phyloP scores from a whole-genome alignment of 2,329 filamentous ascomycete species.

The Arthrinium puccinioides region DNA sequence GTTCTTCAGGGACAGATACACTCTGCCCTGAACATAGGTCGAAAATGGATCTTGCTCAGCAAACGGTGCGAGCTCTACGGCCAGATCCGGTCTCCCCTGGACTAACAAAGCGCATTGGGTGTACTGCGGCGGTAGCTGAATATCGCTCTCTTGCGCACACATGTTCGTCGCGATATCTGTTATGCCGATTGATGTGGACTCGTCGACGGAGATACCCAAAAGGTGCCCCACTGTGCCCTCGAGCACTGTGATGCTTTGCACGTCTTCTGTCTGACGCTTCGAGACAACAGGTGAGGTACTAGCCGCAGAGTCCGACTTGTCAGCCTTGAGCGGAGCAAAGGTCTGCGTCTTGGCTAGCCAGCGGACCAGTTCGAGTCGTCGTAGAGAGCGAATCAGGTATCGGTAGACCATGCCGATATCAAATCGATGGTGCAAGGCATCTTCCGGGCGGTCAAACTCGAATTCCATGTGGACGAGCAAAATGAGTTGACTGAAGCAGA shows the following conservation, averaged over 20 bases:
- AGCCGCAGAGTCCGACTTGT: conserved; percentile 27
- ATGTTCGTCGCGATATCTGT: conserved; percentile 61
- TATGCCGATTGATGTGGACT: conserved; percentile 46
- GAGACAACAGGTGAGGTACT: conserved; percentile 21
- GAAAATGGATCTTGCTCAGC: conserved; percentile 52
- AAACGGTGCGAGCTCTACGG: conserved; percentile 49
- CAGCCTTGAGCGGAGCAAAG: conserved; percentile 37
- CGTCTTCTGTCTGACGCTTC: conserved; percentile 38
- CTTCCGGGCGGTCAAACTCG: conserved; percentile 67
- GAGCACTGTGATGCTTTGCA: conserved; percentile 47
- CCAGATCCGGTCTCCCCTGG: conserved; percentile 51
- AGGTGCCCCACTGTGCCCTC: conserved; percentile 57
- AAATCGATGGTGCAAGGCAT: conserved; percentile 51
- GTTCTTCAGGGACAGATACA: conserved; percentile 67
- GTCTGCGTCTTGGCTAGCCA: conserved; percentile 60
- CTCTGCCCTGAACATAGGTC: conserved; percentile 79
- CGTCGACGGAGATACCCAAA: conserved; percentile 49
- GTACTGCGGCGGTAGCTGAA: conserved; percentile 53
- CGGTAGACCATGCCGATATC: conserved; percentile 65
- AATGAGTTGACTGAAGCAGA: conserved; percentile 76
- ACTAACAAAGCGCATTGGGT: conserved; percentile 58
- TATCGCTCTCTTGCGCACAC: conserved; percentile 57
- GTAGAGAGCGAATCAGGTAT: conserved; percentile 62
- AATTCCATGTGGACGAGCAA: conserved; percentile 82
- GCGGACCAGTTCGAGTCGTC: conserved; percentile 64